Base-by-base conservation (phyloP, 495 filamentous ascomycete genomes). In the Cercophora sp. region DNA sequence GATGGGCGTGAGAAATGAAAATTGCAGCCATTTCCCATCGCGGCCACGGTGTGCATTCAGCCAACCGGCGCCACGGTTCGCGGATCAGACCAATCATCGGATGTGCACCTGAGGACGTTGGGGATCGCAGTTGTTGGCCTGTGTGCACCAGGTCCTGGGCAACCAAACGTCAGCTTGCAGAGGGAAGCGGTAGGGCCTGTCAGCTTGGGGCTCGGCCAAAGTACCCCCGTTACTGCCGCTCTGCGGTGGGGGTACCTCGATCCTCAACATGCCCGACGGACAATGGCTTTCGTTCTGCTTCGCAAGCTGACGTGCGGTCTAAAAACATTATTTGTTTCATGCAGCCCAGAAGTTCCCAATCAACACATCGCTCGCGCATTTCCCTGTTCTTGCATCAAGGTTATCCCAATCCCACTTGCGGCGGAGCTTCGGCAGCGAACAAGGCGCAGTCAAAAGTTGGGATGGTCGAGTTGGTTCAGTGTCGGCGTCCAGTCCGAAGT, bases 151-250 rank as follows among this genome's bases (percentile, higher is more conserved):
- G 31, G 35, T 22, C 19, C 31, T 2, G 2, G 23, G 31, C 27
- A 41, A 19, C 46, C 11, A 45, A 57, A 55, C 60, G 60, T 63
- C 57, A 63, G 60, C 60, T 51, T 57, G 57, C 46, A 58, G 59
- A 34, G 51, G 5, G 23, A 37, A 43, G 37, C 48, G n/a, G 37
- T 36, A 51, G 36, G 23, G 36, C 48, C 36, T 52, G 22, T 37
- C 32, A 27, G 32, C 27, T 40, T n/a, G 44, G 54, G 50, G 29
- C 42, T 48, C 29, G 40, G 45, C 25, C 23, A 4, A 60, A 26
- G 45, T 51, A 50, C 57, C 52, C 46, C 35, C 51, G 55, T 57
- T 55, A 54, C 26, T 47, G 40, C 45, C n/a, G 29, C 18, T n/a
- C 8, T 18, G 41, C 29, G 20, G 35, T 23, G 25, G 46, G 48